Evolutionary conservation across 2,329 filamentous ascomycete species (phyloP), one percentile per base, ranked within the genome.

Genomic region (Cytospora paraplurivora): DNA sequence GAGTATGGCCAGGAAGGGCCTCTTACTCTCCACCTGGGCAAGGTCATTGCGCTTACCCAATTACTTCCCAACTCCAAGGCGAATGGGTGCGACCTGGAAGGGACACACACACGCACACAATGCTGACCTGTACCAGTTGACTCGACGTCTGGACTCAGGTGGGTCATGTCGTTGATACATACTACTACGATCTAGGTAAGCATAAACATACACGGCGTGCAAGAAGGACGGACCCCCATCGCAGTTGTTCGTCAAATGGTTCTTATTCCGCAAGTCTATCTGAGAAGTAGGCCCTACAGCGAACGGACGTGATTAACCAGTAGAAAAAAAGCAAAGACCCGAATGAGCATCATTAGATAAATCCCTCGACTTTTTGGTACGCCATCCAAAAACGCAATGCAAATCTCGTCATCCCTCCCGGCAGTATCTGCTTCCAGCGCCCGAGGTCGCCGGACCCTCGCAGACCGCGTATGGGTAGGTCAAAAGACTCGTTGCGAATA

Each of bases 371-470:
- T 79, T 76, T 76, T 74, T 68, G 27, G 67, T 77, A 79, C 80
- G 80, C 81, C 79, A 63, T 63, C 72, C 72, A 73, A 71, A 73
- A 71, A 82, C 81, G 79, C 80, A 82, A 79, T 78, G 75, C 72
- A 79, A 76, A 77, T 77, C 78, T 79, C 78, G 74, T 82, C 81
- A 82, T 82, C 76, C 79, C 78, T 72, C 77, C 66, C 69, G 71
- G 73, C 72, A 72, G 70, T 66, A 69, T 75, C 75, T 76, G 75
- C 75, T 76, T 74, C 73, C 71, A 73, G 73, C 67, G 70, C 69
- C 72, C 68, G 47, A 67, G 53, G 57, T 71, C 69, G 69, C 69
- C 70, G 73, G 75, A 74, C 78, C 74, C 72, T 77, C 74, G 72
- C 75, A 77, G 77, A 77, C 71, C 72, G 62, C 73, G 72, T 72